Conservation (phyloP, 345 rosid species). For the Limnanthes douglasii region DNA sequence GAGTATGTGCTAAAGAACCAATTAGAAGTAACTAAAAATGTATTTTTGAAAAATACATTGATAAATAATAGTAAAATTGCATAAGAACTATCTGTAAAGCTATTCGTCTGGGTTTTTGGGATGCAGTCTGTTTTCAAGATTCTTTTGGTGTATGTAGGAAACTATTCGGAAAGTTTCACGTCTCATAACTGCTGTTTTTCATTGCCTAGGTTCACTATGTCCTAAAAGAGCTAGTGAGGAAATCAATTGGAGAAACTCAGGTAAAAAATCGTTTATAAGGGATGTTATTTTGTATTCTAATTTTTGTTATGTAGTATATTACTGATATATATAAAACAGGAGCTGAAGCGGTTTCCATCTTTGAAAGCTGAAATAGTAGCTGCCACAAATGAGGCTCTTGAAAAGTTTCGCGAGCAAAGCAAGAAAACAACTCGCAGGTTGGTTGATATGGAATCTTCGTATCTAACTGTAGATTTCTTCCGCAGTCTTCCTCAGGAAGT, state of each 20-base stretch:
- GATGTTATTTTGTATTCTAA: no score
- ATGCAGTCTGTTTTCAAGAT: no score
- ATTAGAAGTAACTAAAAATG: no score
- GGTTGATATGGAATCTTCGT: slow-evolving; percentile 79
- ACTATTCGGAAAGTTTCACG: background rate
- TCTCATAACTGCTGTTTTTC: no score
- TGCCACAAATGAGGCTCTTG: slow-evolving; percentile 49
- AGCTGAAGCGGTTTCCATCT: slow-evolving; percentile 62
- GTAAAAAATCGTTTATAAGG: slow-evolving; percentile 18
- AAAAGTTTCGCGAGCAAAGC: slow-evolving; percentile 64
- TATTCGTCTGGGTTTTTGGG: no score
- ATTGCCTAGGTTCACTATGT: slow-evolving; percentile 84
- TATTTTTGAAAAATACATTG: no score
- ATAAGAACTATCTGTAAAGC: no score
- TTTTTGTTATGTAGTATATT: background rate
- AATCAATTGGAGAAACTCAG: slow-evolving; percentile 62
- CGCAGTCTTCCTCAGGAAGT: slow-evolving; percentile 66
- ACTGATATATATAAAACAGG: slow-evolving; percentile 23
- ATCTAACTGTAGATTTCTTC: slow-evolving; percentile 70
- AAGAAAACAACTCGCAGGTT: slow-evolving; percentile 44
- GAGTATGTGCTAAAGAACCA: no score
- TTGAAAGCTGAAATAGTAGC: slow-evolving; percentile 62
- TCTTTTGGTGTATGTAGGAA: no score
- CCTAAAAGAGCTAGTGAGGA: slow-evolving; percentile 68
- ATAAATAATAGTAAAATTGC: no score